Conservation (phyloP, 768 basidiomycete species). For the Butyriboletus loyo region DNA sequence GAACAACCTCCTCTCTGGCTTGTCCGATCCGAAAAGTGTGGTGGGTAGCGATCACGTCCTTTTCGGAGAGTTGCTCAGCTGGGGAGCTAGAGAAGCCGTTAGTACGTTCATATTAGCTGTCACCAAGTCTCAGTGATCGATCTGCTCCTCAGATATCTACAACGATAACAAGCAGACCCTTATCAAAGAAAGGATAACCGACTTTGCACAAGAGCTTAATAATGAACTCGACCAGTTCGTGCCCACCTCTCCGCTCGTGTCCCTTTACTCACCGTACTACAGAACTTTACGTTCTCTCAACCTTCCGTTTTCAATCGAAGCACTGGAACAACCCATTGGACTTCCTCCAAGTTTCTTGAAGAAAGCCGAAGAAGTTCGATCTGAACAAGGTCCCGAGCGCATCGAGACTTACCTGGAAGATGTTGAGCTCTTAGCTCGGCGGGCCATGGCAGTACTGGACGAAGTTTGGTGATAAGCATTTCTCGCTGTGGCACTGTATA, state of each 20-base stretch:
- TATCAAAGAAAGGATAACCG: conserved; percentile 63
- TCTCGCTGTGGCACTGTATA: not conserved
- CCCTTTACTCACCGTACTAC: conserved; percentile 6
- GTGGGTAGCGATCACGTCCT: conserved; percentile 55
- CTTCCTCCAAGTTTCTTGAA: conserved; percentile 84
- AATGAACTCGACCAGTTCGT: conserved; percentile 59
- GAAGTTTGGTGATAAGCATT: conserved; percentile 51
- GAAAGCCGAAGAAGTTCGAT: conserved; percentile 81
- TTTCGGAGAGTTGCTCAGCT: conserved; percentile 74
- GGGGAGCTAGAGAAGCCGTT: conserved; percentile 87
- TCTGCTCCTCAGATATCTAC: conserved; percentile 64
- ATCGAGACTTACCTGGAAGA: conserved; percentile 74
- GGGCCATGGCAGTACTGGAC: conserved; percentile 61
- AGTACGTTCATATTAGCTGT: conserved; percentile 47
- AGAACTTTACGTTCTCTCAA: conserved; percentile 70
- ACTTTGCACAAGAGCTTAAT: conserved; percentile 60
- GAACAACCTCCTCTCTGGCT: conserved; percentile 49
- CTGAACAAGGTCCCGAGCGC: conserved; percentile 69
- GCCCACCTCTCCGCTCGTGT: not conserved
- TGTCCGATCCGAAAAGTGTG: conserved; percentile 55
- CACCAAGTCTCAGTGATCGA: not conserved
- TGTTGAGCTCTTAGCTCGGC: conserved; percentile 60
- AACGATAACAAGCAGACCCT: conserved; percentile 74
- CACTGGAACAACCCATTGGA: conserved; percentile 81
- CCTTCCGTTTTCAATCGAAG: conserved; percentile 84